These are phyloP conservation scores for Gossypium schwendimanii DNA, from an alignment of 441 rosid genomes.

Conservation along the genomic window DNA sequence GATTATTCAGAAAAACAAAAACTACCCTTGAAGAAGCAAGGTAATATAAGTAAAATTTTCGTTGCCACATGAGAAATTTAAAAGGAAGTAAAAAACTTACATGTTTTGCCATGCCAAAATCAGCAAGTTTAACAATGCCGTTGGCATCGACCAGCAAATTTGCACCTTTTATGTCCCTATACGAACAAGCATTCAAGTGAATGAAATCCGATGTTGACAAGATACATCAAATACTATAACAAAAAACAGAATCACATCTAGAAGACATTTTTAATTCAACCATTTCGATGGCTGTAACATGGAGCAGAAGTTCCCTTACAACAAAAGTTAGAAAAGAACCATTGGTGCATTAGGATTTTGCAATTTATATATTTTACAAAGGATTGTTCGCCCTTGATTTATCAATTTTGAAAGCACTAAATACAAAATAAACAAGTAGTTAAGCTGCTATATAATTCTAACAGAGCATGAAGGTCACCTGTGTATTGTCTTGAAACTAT, in stretches of 20 bases:
- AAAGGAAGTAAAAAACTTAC: slow-evolving; percentile 25
- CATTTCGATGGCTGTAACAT: background rate
- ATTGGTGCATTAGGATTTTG: background rate
- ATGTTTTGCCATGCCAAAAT: slow-evolving; percentile 67
- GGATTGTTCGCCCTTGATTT: background rate
- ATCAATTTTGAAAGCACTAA: background rate
- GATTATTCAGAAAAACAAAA: background rate
- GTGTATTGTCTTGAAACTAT: slow-evolving; percentile 62
- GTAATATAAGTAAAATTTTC: background rate
- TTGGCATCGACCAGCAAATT: slow-evolving; percentile 62
- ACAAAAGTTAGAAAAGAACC: background rate
- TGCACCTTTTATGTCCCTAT: slow-evolving; percentile 75
- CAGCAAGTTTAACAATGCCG: slow-evolving; percentile 56
- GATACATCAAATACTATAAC: background rate
- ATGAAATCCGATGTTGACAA: background rate
- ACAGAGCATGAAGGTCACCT: slow-evolving; percentile 29
- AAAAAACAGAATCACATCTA: slow-evolving; percentile 3
- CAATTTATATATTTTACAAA: background rate
- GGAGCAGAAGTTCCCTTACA: background rate
- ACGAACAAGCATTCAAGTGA: slow-evolving; percentile 17
- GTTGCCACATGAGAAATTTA: background rate
- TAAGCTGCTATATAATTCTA: background rate
- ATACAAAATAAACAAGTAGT: background rate
- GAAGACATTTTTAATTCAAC: background rate
- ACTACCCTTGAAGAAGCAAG: background rate